Conservation (phyloP, 225 moss, liverwort and hornwort species). For the Bryum argenteum region DNA sequence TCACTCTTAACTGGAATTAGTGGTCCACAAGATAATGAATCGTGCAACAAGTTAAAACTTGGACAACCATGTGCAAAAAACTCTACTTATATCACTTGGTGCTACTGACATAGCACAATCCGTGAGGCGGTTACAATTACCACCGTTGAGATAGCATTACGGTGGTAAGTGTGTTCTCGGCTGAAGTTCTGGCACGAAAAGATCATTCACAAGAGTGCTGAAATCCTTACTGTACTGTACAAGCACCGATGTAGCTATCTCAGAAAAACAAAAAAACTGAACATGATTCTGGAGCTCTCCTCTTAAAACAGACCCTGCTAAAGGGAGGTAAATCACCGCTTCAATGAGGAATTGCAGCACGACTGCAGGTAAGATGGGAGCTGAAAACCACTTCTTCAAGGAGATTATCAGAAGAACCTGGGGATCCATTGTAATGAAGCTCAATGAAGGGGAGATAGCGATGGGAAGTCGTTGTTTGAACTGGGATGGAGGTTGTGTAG, state of each 20-base stretch:
- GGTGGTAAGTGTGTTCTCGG: constrained; percentile 8
- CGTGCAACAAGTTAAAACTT: neutral
- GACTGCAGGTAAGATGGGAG: neutral
- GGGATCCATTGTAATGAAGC: constrained; percentile 13
- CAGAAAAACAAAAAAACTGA: constrained; percentile 1
- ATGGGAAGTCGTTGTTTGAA: neutral
- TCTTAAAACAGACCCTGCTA: neutral
- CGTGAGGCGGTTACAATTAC: constrained; percentile 27
- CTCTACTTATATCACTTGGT: constrained; percentile 49
- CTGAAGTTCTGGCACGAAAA: constrained; percentile 18
- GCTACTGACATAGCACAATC: constrained; percentile 43
- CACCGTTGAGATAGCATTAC: neutral
- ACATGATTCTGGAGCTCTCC: constrained; percentile 19
- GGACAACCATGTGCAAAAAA: constrained; percentile 7
- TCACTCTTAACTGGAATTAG: neutral
- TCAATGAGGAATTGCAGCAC: constrained; percentile 20
- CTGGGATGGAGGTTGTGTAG: neutral
- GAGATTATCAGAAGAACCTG: constrained; percentile 27
- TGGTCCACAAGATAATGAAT: neutral
- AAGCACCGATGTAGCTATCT: constrained; percentile 20
- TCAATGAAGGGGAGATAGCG: constrained; percentile 6
- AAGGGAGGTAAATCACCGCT: constrained; percentile 3
- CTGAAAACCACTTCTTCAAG: constrained; percentile 14
- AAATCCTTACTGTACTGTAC: constrained; percentile 32
- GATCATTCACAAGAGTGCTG: constrained; percentile 17